A percentile compares a stretch with the other conserved stretches of the same genome.
Evolutionary conservation across 225 moss, liverwort and hornwort species (phyloP).

Genomic region (Polytrichum formosum): DNA sequence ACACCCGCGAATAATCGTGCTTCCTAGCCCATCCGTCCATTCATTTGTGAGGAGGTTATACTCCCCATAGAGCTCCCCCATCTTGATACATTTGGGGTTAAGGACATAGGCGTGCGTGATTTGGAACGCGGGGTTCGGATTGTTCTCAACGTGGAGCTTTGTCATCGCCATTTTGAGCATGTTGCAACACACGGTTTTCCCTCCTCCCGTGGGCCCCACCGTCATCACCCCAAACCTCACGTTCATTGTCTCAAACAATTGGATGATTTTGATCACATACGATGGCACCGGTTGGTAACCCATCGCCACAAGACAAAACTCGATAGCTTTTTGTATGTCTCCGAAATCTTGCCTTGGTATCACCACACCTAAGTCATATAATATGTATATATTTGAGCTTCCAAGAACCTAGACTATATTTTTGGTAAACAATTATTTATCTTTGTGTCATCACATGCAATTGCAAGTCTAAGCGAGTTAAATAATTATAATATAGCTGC

Average conservation of each 20-base stretch:
- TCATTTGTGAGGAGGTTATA: constrained; percentile 84
- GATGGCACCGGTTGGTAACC: constrained; percentile 58
- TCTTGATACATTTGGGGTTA: constrained; percentile 85
- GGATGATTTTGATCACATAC: constrained; percentile 73
- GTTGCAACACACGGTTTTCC: constrained; percentile 67
- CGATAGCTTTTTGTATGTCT: constrained; percentile 68
- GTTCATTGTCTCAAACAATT: constrained; percentile 88
- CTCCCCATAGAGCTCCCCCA: constrained; percentile 87
- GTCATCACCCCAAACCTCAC: constrained; percentile 94
- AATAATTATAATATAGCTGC: no score
- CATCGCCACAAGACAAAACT: constrained; percentile 47
- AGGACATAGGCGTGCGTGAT: constrained; percentile 60
- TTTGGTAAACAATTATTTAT: no score
- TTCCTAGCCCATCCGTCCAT: constrained; percentile 86
- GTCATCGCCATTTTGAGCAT: constrained; percentile 82
- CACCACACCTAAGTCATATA: constrained; percentile 30
- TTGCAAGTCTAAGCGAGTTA: no score
- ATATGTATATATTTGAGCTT: background rate
- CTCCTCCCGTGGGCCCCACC: constrained; percentile 85
- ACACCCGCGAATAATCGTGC: constrained; percentile 71
- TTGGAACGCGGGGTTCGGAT: constrained; percentile 63
- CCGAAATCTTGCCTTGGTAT: constrained; percentile 96
- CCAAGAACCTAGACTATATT: no score
- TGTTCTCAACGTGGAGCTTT: constrained; percentile 39
- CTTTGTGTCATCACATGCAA: no score